Conservation (phyloP, 192 early-diverging fungal genomes). For the Coemansia sp. region DNA sequence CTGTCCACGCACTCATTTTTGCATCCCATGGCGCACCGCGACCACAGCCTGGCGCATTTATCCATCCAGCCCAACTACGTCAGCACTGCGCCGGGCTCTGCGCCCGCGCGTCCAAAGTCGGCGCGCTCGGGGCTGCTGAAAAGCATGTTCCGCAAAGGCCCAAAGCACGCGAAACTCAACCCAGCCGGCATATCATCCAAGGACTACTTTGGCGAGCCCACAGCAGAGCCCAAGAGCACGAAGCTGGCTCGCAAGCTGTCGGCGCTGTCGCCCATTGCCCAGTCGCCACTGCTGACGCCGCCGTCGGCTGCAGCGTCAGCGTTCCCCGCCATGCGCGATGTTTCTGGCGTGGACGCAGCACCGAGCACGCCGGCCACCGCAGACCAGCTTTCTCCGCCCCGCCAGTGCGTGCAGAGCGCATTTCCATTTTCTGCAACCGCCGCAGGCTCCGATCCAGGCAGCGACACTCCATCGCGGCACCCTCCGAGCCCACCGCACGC, state of each 20-base stretch:
- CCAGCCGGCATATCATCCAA: slow-evolving; percentile 51
- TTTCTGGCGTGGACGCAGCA: slow-evolving; percentile 9
- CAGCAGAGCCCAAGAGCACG: slow-evolving; percentile 12
- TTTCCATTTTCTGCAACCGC: neutral
- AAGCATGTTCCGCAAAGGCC: slow-evolving; percentile 50
- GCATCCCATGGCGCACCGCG: slow-evolving; percentile 9
- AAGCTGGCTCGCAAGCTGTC: slow-evolving; percentile 38
- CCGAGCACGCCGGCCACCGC: slow-evolving; percentile 6
- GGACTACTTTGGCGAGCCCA: slow-evolving; percentile 34
- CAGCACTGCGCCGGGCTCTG: neutral
- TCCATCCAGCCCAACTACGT: slow-evolving; percentile 1
- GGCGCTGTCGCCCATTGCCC: slow-evolving; percentile 10
- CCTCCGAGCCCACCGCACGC: neutral
- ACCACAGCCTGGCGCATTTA: slow-evolving; percentile 3
- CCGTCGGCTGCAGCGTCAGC: slow-evolving; percentile 15
- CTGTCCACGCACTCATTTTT: neutral
- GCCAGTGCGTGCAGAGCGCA: neutral
- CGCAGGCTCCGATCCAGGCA: neutral
- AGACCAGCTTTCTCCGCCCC: slow-evolving; percentile 2
- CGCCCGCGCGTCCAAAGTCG: neutral
- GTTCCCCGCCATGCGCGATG: slow-evolving; percentile 10
- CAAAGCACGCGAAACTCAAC: slow-evolving; percentile 47
- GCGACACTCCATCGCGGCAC: slow-evolving; percentile 21
- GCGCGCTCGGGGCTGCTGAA: slow-evolving; percentile 20
- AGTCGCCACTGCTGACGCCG: slow-evolving; percentile 22